A percentile compares a stretch with the other conserved stretches of the same genome.
phyloP scores from a whole-genome alignment of 306 rosid genomes.

The Prinsepia uniflora region DNA sequence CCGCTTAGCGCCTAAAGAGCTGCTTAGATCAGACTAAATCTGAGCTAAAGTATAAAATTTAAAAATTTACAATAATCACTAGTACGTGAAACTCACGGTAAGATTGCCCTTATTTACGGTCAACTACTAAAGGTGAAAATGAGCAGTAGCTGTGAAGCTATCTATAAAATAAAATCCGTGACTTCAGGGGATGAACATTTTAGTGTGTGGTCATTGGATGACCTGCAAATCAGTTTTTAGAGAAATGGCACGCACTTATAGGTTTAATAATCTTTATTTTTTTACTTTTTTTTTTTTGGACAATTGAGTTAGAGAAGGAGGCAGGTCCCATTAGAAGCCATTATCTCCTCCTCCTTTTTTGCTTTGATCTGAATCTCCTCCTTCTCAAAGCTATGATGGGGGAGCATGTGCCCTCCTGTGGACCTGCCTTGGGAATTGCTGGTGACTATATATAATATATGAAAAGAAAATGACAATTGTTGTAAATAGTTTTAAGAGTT shows the following conservation, averaged over 20 bases:
- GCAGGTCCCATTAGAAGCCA: slow-evolving; percentile 18
- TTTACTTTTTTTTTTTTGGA: neutral
- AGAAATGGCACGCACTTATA: slow-evolving; percentile 11
- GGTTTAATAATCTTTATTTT: neutral
- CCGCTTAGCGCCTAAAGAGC: too few relatives aligned
- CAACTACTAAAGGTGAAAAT: neutral
- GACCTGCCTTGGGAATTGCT: neutral
- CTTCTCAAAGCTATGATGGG: slow-evolving; percentile 20
- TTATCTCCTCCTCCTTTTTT: neutral
- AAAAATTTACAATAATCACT: too few relatives aligned
- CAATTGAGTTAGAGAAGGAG: neutral
- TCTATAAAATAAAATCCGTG: neutral
- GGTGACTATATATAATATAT: neutral
- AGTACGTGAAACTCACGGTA: too few relatives aligned
- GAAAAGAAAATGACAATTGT: slow-evolving; percentile 1
- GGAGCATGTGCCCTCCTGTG: slow-evolving; percentile 16
- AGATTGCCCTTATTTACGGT: too few relatives aligned
- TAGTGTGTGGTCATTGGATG: neutral
- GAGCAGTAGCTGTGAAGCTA: slow-evolving; percentile 5
- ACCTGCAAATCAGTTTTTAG: neutral
- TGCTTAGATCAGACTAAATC: too few relatives aligned
- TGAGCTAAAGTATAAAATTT: too few relatives aligned
- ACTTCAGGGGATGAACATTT: slow-evolving; percentile 6
- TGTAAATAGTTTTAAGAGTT: too few relatives aligned
- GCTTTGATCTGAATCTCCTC: too few relatives aligned